Base-by-base conservation (phyloP, 176 grass and related monocot genomes). In the Hsuehochloa calcarea region DNA sequence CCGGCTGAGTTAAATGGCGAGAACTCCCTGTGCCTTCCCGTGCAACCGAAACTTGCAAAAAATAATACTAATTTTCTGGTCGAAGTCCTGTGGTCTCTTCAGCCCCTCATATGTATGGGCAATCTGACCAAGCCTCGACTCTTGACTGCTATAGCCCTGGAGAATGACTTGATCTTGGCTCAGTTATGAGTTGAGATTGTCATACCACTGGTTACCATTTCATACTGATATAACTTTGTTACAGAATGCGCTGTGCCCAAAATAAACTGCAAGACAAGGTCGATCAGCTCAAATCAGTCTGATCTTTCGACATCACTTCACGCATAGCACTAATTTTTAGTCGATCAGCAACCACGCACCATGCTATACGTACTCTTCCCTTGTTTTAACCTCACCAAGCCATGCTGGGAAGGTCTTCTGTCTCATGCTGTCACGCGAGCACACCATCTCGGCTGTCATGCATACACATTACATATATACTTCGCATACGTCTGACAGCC, bases 341-440 rank as follows among this genome's bases (percentile, higher is more conserved):
- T 12, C 45, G 3, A 47, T 47, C 45, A 47, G 14, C 45, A 47
- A 14, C 45, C 45, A 14, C 4, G 45, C 45, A 14, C 45, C 45
- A 47, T 12, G 12, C 45, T 3, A 47, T 47, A n/a, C n/a, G n/a
- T n/a, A 1, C 45, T 47, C 45, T 47, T 47, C 45, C 45, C 45
- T 47, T 47, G 6, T 55, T 55, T 55, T 8, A 54, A 37, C 12
- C 43, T 11, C 34, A 50, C 44, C 43, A 41, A 51, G 3, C 1
- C 23, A 68, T 27, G 20, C 46, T 62, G 3, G 40, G 12, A 77
- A 67, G 12, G 0, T 16, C 35, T 10, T 22, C n/a, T 27, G 75
- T 68, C 85, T 58, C 68, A 59, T 34, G 22, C 50, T 13, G 61
- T 67, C 83, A 77, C 78, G 78, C 78, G 70, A 2, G 10, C 79